Base-by-base conservation (phyloP, 495 filamentous ascomycete genomes). In the Alectoria sarmentosa region DNA sequence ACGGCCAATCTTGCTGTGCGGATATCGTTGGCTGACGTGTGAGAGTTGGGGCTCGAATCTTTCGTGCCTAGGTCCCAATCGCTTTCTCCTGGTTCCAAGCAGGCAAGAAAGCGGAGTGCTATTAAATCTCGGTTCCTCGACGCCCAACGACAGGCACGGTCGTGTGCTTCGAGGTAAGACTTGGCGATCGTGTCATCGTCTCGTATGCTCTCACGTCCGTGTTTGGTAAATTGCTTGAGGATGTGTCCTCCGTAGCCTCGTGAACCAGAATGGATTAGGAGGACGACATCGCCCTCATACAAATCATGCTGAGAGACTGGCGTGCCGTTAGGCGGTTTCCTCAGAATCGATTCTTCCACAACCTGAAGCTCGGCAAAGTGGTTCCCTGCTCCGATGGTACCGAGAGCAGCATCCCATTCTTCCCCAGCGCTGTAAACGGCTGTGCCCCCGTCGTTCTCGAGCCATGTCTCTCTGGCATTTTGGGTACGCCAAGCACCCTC, bases 341-440 rank as follows among this genome's bases (percentile, higher is more conserved):
- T 23, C 21, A 32, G 30, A 14, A 30, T n/a, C 14, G 42, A 46
- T 32, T 74, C 68, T 32, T 73, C 73, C 14, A 75, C 64, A 1
- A 70, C 56, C 60, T 75, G 73, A 34, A 75, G 36, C 36, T 75
- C 71, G 4, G 71, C 73, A 13, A 77, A 76, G 42, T 76, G 76
- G 59, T 77, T 77, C 4, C 74, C 74, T 23, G 74, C 72, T 8
- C 76, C 76, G 26, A 77, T 75, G 21, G 76, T 78, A n/a, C 76
- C 75, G 3, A 77, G 67, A 3, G 60, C 59, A 26, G 38, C 52
- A n/a, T n/a, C n/a, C 72, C 71, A 77, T 28, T 72, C 62, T 32
- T 61, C 49, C 9, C 73, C 71, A 37, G 69, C 65, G 13, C 67
- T 64, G 32, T 34, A 66, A 44, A 30, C 3, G 46, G n/a, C 52